Evolutionary conservation across 306 rosid genomes (phyloP).

Genomic region (Ormosia semicastrata): DNA sequence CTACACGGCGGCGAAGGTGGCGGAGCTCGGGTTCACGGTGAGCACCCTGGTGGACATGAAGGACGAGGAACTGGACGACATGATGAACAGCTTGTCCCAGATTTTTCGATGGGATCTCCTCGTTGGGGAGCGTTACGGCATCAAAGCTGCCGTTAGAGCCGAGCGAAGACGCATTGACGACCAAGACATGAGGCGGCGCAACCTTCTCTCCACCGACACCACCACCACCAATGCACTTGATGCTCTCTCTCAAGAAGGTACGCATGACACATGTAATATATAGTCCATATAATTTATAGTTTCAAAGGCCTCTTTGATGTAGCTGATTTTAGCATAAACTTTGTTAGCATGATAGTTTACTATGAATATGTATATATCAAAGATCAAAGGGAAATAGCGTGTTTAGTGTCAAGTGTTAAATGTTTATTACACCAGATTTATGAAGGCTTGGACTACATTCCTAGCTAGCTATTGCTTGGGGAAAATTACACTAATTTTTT

Average conservation of each 20-base stretch:
- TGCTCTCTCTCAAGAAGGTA: slow-evolving; percentile 94
- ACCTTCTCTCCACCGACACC: slow-evolving; percentile 51
- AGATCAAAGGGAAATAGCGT: not conserved
- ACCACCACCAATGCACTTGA: slow-evolving; percentile 57
- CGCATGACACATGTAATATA: not conserved
- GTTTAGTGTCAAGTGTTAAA: not conserved
- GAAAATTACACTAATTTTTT: not conserved
- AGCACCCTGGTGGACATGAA: slow-evolving; percentile 79
- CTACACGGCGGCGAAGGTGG: slow-evolving; percentile 85
- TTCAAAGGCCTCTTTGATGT: not conserved
- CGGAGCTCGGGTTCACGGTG: slow-evolving; percentile 91
- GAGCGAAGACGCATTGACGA: slow-evolving; percentile 79
- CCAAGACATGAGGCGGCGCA: slow-evolving; percentile 58
- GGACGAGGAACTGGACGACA: slow-evolving; percentile 90
- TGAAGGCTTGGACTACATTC: not conserved
- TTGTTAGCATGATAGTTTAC: not conserved
- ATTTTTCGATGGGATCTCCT: slow-evolving; percentile 87
- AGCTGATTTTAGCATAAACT: not conserved
- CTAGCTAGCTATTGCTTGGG: not conserved
- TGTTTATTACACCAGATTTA: not conserved
- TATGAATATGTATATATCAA: too few relatives aligned
- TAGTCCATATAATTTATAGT: too few relatives aligned
- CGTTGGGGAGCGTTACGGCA: slow-evolving; percentile 89
- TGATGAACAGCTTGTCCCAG: slow-evolving; percentile 90
- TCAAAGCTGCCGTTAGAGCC: slow-evolving; percentile 89